phyloP scores from a whole-genome alignment of 2,329 filamentous ascomycete genomes.

The Pestalotiopsis sp. region DNA sequence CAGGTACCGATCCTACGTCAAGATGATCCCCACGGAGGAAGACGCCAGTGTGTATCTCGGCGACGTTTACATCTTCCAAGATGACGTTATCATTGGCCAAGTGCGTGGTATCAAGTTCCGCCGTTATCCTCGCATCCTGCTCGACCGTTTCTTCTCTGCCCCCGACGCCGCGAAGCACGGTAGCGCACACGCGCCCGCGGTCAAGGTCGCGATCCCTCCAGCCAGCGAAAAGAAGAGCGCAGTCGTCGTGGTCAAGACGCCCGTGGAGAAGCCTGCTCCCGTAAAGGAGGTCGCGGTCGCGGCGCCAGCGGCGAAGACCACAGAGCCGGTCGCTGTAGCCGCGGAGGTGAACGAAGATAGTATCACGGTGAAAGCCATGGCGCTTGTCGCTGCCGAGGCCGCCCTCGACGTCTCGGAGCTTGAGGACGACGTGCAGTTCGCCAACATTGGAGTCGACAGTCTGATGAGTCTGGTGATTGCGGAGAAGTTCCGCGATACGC shows the following conservation, averaged over 20 bases:
- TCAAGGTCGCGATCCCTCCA: background rate
- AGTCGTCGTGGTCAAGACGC: background rate
- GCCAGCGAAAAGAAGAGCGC: background rate
- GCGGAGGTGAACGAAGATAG: constrained; percentile 19
- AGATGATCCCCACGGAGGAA: constrained; percentile 35
- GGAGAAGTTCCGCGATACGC: constrained; percentile 32
- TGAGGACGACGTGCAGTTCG: constrained; percentile 33
- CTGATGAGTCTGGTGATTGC: constrained; percentile 37
- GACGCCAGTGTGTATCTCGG: constrained; percentile 29
- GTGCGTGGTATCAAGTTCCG: constrained; percentile 38
- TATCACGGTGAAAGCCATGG: constrained; percentile 27
- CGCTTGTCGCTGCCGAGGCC: constrained; percentile 55
- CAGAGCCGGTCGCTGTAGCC: background rate
- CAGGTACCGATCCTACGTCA: constrained; percentile 38
- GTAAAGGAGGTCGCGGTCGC: background rate
- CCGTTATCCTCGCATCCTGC: constrained; percentile 34
- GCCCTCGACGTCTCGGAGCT: constrained; percentile 54
- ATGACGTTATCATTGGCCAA: constrained; percentile 33
- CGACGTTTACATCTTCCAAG: constrained; percentile 38
- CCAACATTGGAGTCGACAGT: constrained; percentile 37
- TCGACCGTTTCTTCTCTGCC: constrained; percentile 41
- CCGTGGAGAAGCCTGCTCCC: background rate
- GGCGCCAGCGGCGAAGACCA: background rate
- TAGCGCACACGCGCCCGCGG: background rate
- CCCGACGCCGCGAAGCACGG: constrained; percentile 21